Evolutionary conservation across 257 asterid genomes (phyloP).

Genomic region (Dorcoceras hygrometricum): DNA sequence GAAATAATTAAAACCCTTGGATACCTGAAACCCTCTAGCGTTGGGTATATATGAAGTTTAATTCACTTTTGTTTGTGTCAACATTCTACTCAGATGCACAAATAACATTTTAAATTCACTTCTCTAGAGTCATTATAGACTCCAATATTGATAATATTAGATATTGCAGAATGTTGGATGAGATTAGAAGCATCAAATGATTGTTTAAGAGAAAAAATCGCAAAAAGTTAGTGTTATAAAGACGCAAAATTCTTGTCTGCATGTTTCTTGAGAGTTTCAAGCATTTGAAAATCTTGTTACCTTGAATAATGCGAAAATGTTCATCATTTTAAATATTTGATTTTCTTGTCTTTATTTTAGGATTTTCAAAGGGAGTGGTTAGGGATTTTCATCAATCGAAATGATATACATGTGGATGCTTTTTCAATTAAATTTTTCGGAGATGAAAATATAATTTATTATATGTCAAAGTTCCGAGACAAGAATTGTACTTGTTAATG

Average conservation of each 20-base stretch:
- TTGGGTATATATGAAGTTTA: no score
- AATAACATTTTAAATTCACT: no score
- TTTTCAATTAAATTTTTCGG: not conserved
- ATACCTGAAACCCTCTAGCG: no score
- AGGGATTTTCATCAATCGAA: slow-evolving; percentile 12
- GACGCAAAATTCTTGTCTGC: not conserved
- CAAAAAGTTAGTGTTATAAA: not conserved
- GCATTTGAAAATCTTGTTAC: slow-evolving; percentile 33
- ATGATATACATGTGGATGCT: not conserved
- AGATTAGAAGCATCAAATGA: not conserved
- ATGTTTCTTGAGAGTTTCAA: slow-evolving; percentile 67
- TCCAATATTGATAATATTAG: no score
- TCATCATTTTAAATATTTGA: not conserved
- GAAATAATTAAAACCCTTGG: no score
- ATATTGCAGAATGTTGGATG: not conserved
- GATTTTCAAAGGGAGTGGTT: slow-evolving; percentile 81
- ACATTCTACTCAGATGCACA: no score
- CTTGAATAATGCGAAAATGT: not conserved
- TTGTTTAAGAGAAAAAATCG: not conserved
- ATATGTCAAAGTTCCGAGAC: not conserved
- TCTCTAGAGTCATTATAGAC: no score
- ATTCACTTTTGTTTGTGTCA: no score
- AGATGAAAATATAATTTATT: not conserved
- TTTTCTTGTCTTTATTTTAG: slow-evolving; percentile 52
- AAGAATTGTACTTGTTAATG: not conserved